Evolutionary conservation across 2,329 filamentous ascomycete species (phyloP).

Genomic region (Exophiala sideris): DNA sequence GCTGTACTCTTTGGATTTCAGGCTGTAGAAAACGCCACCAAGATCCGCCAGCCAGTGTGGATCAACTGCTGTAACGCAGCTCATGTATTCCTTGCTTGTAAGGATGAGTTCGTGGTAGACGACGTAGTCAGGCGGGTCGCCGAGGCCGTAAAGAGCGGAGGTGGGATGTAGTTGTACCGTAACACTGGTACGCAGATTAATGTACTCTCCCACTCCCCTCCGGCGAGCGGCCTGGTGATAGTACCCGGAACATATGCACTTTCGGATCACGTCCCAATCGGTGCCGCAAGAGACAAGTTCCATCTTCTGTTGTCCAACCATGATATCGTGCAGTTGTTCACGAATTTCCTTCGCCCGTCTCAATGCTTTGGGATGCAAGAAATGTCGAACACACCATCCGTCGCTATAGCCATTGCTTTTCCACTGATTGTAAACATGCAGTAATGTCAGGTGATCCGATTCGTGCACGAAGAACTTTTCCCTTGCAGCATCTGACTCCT

Average conservation of each 20-base stretch:
- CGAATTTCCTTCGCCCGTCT: constrained; percentile 89
- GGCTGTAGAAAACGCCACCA: constrained; percentile 92
- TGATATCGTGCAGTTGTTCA: constrained; percentile 89
- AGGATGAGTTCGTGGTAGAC: constrained; percentile 97
- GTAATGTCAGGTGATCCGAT: constrained; percentile 90
- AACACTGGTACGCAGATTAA: constrained; percentile 91
- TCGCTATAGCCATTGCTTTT: constrained; percentile 85
- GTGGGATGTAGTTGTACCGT: constrained; percentile 94
- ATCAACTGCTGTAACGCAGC: constrained; percentile 91
- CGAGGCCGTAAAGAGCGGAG: constrained; percentile 84
- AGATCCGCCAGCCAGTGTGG: constrained; percentile 96
- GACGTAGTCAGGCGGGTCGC: constrained; percentile 93
- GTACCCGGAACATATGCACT: constrained; percentile 96
- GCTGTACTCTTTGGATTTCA: constrained; percentile 97
- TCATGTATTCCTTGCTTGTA: constrained; percentile 93
- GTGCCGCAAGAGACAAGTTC: constrained; percentile 81
- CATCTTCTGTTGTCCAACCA: constrained; percentile 85
- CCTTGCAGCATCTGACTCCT: constrained; percentile 90
- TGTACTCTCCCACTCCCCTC: constrained; percentile 94
- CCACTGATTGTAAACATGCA: constrained; percentile 97
- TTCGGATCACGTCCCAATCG: constrained; percentile 93
- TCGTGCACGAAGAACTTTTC: constrained; percentile 99
- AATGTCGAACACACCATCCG: constrained; percentile 88
- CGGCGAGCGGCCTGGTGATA: constrained; percentile 97
- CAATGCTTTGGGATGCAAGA: constrained; percentile 90